phyloP scores from a whole-genome alignment of 331 rosid species.

The Phaseolus coccineus region DNA sequence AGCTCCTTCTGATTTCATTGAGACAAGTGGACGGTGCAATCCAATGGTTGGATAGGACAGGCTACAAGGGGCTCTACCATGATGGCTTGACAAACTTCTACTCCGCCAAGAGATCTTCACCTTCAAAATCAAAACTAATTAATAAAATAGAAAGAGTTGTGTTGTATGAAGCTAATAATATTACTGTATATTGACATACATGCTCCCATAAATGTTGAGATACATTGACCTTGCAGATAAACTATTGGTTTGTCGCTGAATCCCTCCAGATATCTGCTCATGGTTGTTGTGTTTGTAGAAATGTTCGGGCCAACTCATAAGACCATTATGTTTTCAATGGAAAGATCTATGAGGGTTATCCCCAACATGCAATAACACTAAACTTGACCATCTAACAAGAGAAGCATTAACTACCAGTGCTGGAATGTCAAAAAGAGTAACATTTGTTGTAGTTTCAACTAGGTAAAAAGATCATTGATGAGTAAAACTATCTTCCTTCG shows the following conservation, averaged over 20 bases:
- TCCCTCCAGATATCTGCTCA: conserved; percentile 49
- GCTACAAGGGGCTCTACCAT: conserved; percentile 51
- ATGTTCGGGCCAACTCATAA: conserved; percentile 94
- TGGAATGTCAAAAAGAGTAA: conserved; percentile 69
- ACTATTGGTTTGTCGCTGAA: conserved; percentile 50
- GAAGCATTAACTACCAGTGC: conserved; percentile 63
- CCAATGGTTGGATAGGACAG: conserved; percentile 62
- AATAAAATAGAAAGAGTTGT: neutral
- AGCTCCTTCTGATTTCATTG: conserved; percentile 73
- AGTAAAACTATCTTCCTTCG: conserved; percentile 62
- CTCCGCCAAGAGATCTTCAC: conserved; percentile 43
- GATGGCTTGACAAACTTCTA: conserved; percentile 53
- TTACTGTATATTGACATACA: conserved; percentile 53
- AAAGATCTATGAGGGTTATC: conserved; percentile 65
- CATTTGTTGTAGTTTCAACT: conserved; percentile 82
- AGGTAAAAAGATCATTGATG: conserved; percentile 61
- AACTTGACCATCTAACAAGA: conserved; percentile 57
- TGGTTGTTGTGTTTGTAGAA: conserved; percentile 44
- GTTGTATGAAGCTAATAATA: conserved; percentile 16
- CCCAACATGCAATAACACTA: conserved; percentile 47
- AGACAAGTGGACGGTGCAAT: conserved; percentile 54
- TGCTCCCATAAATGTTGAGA: conserved; percentile 83
- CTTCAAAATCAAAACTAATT: conserved; percentile 49
- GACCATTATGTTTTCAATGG: conserved; percentile 61
- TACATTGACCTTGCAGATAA: conserved; percentile 89